These are phyloP conservation scores for Rhododendron simsii DNA, from an alignment of 148 eudicot species.

Conservation along the genomic window DNA sequence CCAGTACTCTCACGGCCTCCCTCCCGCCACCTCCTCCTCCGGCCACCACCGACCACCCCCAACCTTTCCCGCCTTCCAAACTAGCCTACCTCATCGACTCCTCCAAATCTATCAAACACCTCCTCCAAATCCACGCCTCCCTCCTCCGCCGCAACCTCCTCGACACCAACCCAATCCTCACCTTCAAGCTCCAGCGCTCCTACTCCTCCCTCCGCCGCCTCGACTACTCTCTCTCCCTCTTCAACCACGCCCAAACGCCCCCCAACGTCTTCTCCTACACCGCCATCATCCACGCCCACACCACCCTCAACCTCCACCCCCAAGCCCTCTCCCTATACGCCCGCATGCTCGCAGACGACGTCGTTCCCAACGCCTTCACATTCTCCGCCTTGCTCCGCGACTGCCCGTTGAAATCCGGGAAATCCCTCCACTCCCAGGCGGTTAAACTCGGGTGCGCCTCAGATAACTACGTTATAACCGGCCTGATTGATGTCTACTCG, in stretches of 20 bases:
- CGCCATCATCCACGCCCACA: slow-evolving; percentile 51
- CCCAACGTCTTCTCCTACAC: slow-evolving; percentile 70
- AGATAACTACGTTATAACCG: slow-evolving; percentile 62
- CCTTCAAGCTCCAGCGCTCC: slow-evolving; percentile 76
- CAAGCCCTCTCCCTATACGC: slow-evolving; percentile 45
- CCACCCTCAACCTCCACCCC: slow-evolving; percentile 26
- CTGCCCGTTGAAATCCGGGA: slow-evolving; percentile 35
- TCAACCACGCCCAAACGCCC: slow-evolving; percentile 24
- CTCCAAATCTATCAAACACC: slow-evolving; percentile 30
- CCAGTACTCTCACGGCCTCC: not conserved
- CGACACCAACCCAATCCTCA: slow-evolving; percentile 45
- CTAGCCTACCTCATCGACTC: slow-evolving; percentile 48
- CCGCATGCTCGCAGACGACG: slow-evolving; percentile 49
- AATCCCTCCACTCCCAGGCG: slow-evolving; percentile 53
- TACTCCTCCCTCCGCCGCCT: slow-evolving; percentile 55
- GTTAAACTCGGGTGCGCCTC: slow-evolving; percentile 45
- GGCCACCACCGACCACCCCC: slow-evolving; percentile 9
- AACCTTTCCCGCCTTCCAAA: slow-evolving; percentile 35
- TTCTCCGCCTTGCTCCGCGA: slow-evolving; percentile 58
- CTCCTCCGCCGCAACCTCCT: slow-evolving; percentile 58
- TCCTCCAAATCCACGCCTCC: slow-evolving; percentile 62
- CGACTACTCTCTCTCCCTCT: slow-evolving; percentile 41
- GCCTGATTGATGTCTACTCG: slow-evolving; percentile 59
- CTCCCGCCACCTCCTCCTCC: slow-evolving; percentile 10
- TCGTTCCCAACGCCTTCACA: slow-evolving; percentile 72